Conservation (phyloP, 345 rosid species). For the Alliaria petiolata region DNA sequence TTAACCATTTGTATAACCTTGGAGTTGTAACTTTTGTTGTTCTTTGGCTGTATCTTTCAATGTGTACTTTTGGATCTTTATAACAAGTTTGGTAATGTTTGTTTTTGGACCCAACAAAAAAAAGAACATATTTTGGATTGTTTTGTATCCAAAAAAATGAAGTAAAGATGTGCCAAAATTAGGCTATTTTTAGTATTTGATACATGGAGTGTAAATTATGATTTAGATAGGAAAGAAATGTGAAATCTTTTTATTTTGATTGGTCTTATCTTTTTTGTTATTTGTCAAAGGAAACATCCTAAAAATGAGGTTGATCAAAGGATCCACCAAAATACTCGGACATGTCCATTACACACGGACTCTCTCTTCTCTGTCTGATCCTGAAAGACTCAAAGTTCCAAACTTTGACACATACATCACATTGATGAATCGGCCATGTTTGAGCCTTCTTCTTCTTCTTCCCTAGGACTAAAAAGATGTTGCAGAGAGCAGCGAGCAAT, state of each 20-base stretch:
- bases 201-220: no score
- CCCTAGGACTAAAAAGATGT: constrained; percentile 32
- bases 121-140: background rate
- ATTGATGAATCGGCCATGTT: constrained; percentile 23
- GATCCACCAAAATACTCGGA: constrained; percentile 31
- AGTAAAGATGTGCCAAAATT: background rate
- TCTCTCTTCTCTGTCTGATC: constrained; percentile 28
- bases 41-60: no score
- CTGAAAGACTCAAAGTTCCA: constrained; percentile 1
- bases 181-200: background rate
- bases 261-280: background rate
- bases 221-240: background rate
- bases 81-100: background rate
- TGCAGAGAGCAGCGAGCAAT: constrained; percentile 77
- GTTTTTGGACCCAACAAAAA: background rate
- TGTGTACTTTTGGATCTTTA: background rate
- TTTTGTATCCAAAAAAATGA: background rate
- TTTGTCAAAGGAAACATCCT: constrained; percentile 24
- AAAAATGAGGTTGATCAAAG: constrained; percentile 28
- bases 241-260: background rate
- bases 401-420: constrained; percentile 2
- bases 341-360: constrained; percentile 24
- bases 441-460: constrained; percentile 11
- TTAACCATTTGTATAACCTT: background rate
- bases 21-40: background rate